Evolutionary conservation across 768 basidiomycete genomes (phyloP), one percentile per base, ranked within the genome.

Genomic region (Pleurotus sapidus): DNA sequence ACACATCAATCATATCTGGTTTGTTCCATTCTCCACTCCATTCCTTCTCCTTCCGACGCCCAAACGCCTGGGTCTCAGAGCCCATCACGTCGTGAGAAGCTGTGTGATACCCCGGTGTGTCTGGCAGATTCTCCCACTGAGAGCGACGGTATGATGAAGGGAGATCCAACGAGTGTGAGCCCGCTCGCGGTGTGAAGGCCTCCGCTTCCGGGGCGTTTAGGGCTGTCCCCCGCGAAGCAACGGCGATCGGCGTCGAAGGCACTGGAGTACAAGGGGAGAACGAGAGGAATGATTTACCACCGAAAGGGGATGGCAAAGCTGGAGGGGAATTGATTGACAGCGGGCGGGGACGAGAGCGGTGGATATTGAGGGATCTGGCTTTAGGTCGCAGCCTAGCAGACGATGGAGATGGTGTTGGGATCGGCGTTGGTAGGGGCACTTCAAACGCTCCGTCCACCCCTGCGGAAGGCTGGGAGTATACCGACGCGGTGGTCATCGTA

Each of bases 21-120:
- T 70, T 45, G 58, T 75, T 75, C 74, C 74, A 75, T 56, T 74
- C 72, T 8, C 74, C 74, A 55, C 69, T 74, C 74, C 74, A 75
- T 49, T 74, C 74, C 47, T 63, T 64, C 60, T 72, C 71, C 62
- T 72, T 72, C 38, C 71, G 58, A 39, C 64, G 64, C 18, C 70
- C 66, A 43, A 56, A 49, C 12, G 47, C 49, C 37, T 17, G 46
- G 4, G 38, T 34, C 23, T 14, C 46, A 55, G 55, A 68, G 14
- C 65, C 65, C n/a, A 45, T 39, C 15, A 47, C 47, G 37, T 60
- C 34, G 12, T 57, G 50, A 7, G 38, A 30, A 24, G 51, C 47
- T 24, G 43, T 24, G 12, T 46, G 47, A 15, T 54, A 49, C 5
- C 39, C 46, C 12, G 59, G 20, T 27, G 55, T 48, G 18, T 45